Base-by-base conservation (phyloP, 306 rosid genomes). In the Begonia masoniana region DNA sequence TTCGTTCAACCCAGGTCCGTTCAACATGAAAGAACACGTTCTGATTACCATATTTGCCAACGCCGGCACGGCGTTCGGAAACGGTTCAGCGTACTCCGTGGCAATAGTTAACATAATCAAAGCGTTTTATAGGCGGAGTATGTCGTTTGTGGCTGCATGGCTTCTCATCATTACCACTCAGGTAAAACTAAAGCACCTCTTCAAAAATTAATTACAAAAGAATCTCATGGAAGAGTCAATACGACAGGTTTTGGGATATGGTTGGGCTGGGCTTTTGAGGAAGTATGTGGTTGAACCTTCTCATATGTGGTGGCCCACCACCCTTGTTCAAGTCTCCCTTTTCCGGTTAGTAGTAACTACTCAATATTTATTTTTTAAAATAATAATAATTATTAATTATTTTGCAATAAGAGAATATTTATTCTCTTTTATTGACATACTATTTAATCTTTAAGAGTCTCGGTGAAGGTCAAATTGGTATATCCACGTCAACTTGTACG, bases 21-120 rank as follows among this genome's bases (percentile, higher is more conserved):
- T 83, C 52, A 87, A 83, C 73, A 73, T 76, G 75, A 87, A 83
- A 65, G 96, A 87, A 58, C 96, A 87, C 62, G 96, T 81, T 11
- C 71, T 87, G 1, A 81, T 87, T 12, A 67, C 91, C 11, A 83
- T 87, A 9, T 87, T 83, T 39, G 96, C 96, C 0, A 83, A 83
- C 49, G 94, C 87, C 0, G 94, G 94, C 0, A 62, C 79, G 19
- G 79, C 79, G 0, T 87, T 83, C 23, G 96, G 96, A 31, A 15
- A 45, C 43, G 87, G 87, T 4, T 15, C 91, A 3, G 83, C 94
- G 6, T 87, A 83, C 6, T 87, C 78, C 0, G 78, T 81, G 3
- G 67, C 78, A 0, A 87, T 87, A 1, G 85, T 83, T 0, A 68
- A 48, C 4, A 83, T 83, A 0, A 76, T 87, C 3, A 83, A 78